Percentiles rank a stretch among this genome's conserved stretches.
Conservation (phyloP, 139 green algal species). For the Chlamydomonas sp. region DNA sequence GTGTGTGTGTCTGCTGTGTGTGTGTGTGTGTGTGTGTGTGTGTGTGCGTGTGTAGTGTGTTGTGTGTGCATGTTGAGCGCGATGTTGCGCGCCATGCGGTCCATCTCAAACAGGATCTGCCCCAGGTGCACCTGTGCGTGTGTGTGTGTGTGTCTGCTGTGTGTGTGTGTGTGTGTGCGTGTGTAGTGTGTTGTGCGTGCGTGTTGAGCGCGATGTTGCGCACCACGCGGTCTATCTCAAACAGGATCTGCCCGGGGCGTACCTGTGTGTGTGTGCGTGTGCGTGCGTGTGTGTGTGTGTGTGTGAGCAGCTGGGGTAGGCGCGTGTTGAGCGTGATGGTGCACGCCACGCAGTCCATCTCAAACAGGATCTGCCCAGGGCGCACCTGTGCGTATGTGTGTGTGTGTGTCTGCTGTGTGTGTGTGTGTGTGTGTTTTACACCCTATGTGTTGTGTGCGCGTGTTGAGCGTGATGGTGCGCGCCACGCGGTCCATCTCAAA, state of each 20-base stretch:
- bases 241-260: conserved; percentile 6
- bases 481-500: neutral
- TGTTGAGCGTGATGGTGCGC: neutral
- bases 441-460: neutral
- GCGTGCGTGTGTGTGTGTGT: neutral
- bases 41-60: no score
- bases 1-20: neutral
- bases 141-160: neutral
- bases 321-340: conserved; percentile 11
- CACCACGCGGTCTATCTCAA: conserved; percentile 13
- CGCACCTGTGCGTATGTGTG: neutral
- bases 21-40: neutral
- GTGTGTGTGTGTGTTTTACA: neutral
- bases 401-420: neutral
- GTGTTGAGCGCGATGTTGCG: no score
- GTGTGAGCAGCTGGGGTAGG: neutral
- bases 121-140: conserved; percentile 6
- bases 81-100: no score
- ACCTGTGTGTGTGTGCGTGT: neutral
- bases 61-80: no score
- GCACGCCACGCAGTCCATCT: conserved; percentile 41
- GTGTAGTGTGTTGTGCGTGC: no score
- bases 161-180: neutral
- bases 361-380: conserved; percentile 40
- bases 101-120: conserved; percentile 12